A percentile compares a stretch with the other conserved stretches of the same genome.
phyloP scores from a whole-genome alignment of 805 yeast species.

The Maudiozyma bulderi region DNA sequence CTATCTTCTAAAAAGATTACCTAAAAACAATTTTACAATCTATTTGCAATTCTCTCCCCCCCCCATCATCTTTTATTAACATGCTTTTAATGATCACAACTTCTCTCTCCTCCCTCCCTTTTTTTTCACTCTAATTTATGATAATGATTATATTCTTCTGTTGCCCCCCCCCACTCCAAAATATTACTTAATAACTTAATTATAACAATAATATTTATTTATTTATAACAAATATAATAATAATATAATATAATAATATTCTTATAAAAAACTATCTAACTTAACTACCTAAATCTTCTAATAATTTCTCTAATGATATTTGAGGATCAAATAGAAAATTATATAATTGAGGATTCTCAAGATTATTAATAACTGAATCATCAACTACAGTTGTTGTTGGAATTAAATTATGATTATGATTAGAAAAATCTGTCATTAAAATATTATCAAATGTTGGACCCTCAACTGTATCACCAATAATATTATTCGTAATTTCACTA shows the following conservation, averaged over 20 bases:
- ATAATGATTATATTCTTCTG: background rate
- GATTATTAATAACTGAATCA: background rate
- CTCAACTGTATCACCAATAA: background rate
- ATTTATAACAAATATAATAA: background rate
- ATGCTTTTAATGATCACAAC: too few relatives aligned
- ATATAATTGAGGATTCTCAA: background rate
- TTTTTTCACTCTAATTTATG: too few relatives aligned
- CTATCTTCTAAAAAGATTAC: background rate
- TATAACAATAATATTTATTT: background rate
- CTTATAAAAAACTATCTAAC: background rate
- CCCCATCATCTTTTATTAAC: too few relatives aligned
- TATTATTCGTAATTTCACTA: background rate
- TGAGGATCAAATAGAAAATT: constrained; percentile 6
- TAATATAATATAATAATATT: background rate
- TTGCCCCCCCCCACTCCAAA: background rate
- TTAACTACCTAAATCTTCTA: constrained; percentile 6
- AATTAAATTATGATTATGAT: background rate
- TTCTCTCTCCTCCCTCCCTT: too few relatives aligned
- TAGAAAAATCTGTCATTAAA: background rate
- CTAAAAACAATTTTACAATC: too few relatives aligned
- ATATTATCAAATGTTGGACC: background rate
- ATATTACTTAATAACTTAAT: too few relatives aligned
- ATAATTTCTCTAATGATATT: constrained; percentile 6
- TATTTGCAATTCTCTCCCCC: background rate
- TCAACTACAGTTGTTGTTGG: background rate